A percentile compares a stretch with the other conserved stretches of the same genome.
Conservation (phyloP, 140 eudicot species). For the Bidens hawaiensis region DNA sequence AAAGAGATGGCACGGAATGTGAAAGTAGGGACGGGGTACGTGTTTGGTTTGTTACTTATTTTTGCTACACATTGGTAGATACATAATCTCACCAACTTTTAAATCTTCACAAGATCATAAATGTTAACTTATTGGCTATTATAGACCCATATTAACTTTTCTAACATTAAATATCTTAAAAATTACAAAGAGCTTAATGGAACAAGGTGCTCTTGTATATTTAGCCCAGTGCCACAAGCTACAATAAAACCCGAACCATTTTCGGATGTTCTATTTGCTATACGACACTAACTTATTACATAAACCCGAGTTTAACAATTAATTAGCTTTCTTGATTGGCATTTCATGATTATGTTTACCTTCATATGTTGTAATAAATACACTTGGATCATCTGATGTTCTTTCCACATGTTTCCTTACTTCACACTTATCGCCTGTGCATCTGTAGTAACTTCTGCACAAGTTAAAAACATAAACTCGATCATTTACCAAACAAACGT, state of each 20-base stretch:
- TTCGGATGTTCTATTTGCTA: background rate
- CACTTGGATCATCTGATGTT: constrained; percentile 53
- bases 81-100: too few relatives aligned
- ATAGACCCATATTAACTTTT: too few relatives aligned
- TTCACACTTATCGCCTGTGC: constrained; percentile 60
- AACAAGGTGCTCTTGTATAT: background rate
- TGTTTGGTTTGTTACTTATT: background rate
- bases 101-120: too few relatives aligned
- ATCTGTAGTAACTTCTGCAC: constrained; percentile 75
- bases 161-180: background rate
- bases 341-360: constrained; percentile 74
- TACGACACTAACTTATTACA: background rate
- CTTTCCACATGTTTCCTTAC: constrained; percentile 75
- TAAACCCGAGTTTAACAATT: background rate
- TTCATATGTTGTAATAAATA: constrained; percentile 60
- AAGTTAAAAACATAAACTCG: constrained; percentile 8
- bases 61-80: background rate
- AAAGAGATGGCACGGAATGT: background rate
- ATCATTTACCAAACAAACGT: background rate
- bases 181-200: constrained; percentile 6
- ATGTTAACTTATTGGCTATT: too few relatives aligned
- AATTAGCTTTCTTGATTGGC: constrained; percentile 40
- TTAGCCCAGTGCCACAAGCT: background rate
- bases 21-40: background rate
- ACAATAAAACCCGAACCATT: background rate